Base-by-base conservation (phyloP, 768 basidiomycete species). In the Phanerodontia chrysosporium region DNA sequence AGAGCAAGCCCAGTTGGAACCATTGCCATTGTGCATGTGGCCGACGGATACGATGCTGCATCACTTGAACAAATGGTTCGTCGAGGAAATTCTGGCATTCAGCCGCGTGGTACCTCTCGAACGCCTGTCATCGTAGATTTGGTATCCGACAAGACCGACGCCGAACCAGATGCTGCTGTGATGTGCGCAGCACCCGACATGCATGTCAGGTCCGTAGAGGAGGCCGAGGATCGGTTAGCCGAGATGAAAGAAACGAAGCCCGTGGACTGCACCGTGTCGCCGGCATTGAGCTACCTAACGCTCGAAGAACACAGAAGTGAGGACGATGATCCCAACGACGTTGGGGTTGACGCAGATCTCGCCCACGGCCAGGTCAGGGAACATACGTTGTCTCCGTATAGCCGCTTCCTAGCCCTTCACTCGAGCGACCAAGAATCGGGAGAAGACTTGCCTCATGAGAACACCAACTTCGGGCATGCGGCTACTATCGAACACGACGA, bases 281-380 rank as follows among this genome's bases (percentile, higher is more conserved):
- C 55, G 3, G 55, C 59, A 5, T 48, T 61, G 14, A 61, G 55
- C 35, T 60, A 60, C 27, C 24, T 57, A 18, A 57, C 59, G 5
- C 21, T 56, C 16, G 51, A 53, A 3, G 58, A 46, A 22, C 29
- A 22, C 24, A 28, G 5, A 16, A 22, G n/a, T 45, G 51, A 53
- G 6, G 22, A 3, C 27, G 27, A 5, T 18, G 30, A 39, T 22
- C 13, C 29, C 21, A 16, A 22, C n/a, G n/a, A 36, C 49, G 22
- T 32, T 28, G 6, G 13, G 6, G 18, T 21, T 2, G 49, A 51
- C 13, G 18, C 18, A 42, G 39, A 29, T 21, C 29, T 12, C 9
- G 13, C 49, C n/a, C 28, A 18, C 10, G 29, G n/a, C 28, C 2
- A 29, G 14, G 13, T 16, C 30, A 28, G 10, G 2, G 27, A 21